A percentile compares a stretch with the other conserved stretches of the same genome.
Conservation (phyloP, 192 early-diverging fungal genomes). For the Podila epicladia region DNA sequence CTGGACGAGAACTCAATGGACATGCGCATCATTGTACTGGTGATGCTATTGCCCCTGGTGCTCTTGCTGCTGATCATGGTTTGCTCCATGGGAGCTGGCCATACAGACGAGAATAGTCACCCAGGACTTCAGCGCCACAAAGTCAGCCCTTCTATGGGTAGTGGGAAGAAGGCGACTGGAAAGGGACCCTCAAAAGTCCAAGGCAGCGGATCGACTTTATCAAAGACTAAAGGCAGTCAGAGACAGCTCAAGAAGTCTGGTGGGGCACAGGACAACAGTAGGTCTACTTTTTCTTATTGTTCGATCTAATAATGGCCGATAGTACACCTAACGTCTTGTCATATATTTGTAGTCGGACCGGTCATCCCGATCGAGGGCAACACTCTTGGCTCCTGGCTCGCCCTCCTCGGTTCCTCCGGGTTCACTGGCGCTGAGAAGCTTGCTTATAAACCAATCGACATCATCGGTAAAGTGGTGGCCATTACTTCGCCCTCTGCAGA, state of each 20-base stretch:
- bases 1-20: slow-evolving; percentile 4
- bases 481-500: too few relatives aligned
- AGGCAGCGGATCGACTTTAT: too few relatives aligned
- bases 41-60: background rate
- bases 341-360: background rate
- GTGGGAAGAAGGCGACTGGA: background rate
- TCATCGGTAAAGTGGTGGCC: too few relatives aligned
- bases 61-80: background rate
- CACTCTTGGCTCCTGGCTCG: too few relatives aligned
- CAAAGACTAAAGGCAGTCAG: too few relatives aligned
- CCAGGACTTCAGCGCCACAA: background rate
- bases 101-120: background rate
- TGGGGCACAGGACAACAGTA: background rate
- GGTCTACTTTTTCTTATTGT: too few relatives aligned
- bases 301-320: too few relatives aligned
- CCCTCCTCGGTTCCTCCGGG: too few relatives aligned
- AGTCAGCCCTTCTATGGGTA: background rate
- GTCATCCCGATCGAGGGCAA: too few relatives aligned
- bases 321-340: background rate
- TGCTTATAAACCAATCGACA: too few relatives aligned
- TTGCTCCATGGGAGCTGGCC: background rate
- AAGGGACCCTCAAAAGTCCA: too few relatives aligned
- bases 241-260: background rate
- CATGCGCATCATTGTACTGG: background rate
- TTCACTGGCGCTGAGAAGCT: too few relatives aligned